Conservation (phyloP, 202 grass and related monocot species). For the Tripidium arundinaceum region DNA sequence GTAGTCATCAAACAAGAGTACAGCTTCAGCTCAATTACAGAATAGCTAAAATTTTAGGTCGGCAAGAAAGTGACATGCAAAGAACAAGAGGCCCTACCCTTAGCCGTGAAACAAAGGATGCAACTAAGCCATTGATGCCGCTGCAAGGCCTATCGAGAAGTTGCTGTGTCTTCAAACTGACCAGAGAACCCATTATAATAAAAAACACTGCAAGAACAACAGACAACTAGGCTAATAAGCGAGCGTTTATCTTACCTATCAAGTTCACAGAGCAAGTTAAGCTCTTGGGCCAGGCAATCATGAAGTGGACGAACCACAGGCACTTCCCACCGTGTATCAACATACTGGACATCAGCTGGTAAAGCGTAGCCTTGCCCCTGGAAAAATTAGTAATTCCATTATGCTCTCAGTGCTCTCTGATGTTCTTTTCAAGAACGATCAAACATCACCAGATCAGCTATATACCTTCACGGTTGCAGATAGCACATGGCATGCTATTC, state of each 20-base stretch:
- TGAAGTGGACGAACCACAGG: constrained; percentile 79
- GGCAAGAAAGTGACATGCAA: background rate
- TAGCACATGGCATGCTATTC: constrained; percentile 78
- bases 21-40: constrained; percentile 1
- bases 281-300: constrained; percentile 71
- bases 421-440: constrained; percentile 1
- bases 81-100: constrained; percentile 46
- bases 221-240: background rate
- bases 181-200: constrained; percentile 34
- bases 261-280: constrained; percentile 67
- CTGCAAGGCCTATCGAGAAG: constrained; percentile 51
- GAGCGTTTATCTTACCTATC: constrained; percentile 42
- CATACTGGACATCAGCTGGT: constrained; percentile 93
- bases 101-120: constrained; percentile 77
- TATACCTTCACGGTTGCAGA: constrained; percentile 83
- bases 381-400: constrained; percentile 16
- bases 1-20: background rate
- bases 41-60: background rate
- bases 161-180: constrained; percentile 76
- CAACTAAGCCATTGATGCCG: constrained; percentile 79
- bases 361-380: constrained; percentile 95
- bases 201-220: background rate
- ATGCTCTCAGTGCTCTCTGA: background rate
- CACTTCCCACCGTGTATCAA: constrained; percentile 73
- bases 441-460: background rate